phyloP scores from a whole-genome alignment of 108 stramenopile genomes.

The Parietichytrium sp. region DNA sequence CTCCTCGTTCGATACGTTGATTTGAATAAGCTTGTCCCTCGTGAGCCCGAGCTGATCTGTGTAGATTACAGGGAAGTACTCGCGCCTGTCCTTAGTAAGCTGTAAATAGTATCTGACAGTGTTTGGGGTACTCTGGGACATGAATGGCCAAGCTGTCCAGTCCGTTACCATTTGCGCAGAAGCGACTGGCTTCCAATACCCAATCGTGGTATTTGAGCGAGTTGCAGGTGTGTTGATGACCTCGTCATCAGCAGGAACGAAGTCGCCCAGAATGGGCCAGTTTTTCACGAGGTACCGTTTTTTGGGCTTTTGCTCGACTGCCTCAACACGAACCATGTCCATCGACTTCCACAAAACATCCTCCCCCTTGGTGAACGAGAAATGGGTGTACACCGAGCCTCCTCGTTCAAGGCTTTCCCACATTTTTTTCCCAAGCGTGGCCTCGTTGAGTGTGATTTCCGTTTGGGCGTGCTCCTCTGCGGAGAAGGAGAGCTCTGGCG shows the following conservation, averaged over 20 bases:
- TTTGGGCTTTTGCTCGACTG: too few species aligned
- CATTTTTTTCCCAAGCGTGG: too few species aligned
- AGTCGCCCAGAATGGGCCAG: not conserved
- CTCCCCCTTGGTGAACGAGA: too few species aligned
- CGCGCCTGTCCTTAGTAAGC: not conserved
- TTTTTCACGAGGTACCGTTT: slow-evolving; percentile 1
- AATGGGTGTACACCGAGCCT: too few species aligned
- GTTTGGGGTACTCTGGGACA: not conserved
- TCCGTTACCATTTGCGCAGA: not conserved
- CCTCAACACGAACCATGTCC: too few species aligned
- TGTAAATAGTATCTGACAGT: not conserved
- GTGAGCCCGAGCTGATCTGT: slow-evolving; percentile 73
- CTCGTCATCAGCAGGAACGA: not conserved
- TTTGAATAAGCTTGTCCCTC: slow-evolving; percentile 55
- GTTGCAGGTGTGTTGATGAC: not conserved
- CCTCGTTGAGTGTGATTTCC: too few species aligned
- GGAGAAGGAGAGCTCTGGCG: too few species aligned
- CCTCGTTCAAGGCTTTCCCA: too few species aligned
- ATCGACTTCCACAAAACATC: too few species aligned
- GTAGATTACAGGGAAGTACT: slow-evolving; percentile 69
- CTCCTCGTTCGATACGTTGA: slow-evolving; percentile 64
- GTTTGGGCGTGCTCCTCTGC: too few species aligned
- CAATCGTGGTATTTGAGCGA: not conserved
- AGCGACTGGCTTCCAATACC: not conserved
- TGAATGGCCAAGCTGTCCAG: slow-evolving; percentile 21